phyloP scores from a whole-genome alignment of 129 eudicot genomes.

The Oenanthe sinensis region DNA sequence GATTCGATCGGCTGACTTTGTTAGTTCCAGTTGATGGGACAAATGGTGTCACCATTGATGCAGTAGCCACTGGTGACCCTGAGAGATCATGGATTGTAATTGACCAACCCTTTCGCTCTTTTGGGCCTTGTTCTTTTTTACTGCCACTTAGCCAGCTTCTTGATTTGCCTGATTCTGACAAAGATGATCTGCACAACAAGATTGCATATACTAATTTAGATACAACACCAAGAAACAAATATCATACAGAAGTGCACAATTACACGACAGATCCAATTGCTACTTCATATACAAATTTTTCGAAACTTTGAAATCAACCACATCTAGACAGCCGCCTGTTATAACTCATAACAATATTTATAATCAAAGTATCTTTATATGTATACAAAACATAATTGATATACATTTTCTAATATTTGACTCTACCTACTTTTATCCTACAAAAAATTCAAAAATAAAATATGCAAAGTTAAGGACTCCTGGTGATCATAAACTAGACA shows the following conservation, averaged over 20 bases:
- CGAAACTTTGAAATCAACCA: no score
- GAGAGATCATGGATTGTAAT: slow-evolving; percentile 82
- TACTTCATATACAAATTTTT: neutral
- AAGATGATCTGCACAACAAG: slow-evolving; percentile 42
- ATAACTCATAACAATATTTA: no score
- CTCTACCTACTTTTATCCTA: no score
- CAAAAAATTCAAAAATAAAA: no score
- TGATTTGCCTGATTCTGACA: slow-evolving; percentile 51
- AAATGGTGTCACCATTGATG: slow-evolving; percentile 94
- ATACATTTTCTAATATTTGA: no score
- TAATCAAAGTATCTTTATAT: no score
- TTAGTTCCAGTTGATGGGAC: slow-evolving; percentile 73
- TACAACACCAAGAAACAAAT: neutral
- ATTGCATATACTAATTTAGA: neutral
- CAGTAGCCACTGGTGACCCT: slow-evolving; percentile 90
- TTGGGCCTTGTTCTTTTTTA: slow-evolving; percentile 36
- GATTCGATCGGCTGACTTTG: slow-evolving; percentile 62
- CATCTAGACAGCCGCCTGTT: no score
- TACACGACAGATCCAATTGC: neutral
- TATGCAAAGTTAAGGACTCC: no score
- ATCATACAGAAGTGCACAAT: neutral
- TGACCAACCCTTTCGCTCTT: slow-evolving; percentile 92
- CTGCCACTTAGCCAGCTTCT: slow-evolving; percentile 40
- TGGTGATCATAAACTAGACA: no score
- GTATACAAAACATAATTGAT: no score